phyloP scores from a whole-genome alignment of 441 rosid species.

The Eutrema salsugineum region DNA sequence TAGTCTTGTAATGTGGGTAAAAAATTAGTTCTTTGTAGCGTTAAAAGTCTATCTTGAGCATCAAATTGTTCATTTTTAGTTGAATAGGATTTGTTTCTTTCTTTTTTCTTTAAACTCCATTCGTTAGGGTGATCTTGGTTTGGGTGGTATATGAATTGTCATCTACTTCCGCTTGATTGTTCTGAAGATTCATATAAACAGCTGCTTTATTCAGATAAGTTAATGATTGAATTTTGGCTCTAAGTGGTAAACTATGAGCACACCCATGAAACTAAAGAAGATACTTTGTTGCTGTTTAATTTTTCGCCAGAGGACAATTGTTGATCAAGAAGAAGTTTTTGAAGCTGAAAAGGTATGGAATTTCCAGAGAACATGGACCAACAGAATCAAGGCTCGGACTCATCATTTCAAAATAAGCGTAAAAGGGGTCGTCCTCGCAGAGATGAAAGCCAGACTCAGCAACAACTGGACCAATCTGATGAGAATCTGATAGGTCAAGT shows the following conservation, averaged over 20 bases:
- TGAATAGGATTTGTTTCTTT: background rate
- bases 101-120: background rate
- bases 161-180: background rate
- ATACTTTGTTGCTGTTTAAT: background rate
- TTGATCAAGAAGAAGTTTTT: slow-evolving; percentile 14
- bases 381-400: slow-evolving; percentile 36
- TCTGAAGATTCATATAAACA: background rate
- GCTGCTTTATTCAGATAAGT: background rate
- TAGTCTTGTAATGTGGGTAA: background rate
- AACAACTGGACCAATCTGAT: slow-evolving; percentile 35
- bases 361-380: slow-evolving; percentile 39
- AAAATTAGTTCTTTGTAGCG: background rate
- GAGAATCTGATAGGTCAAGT: slow-evolving; percentile 59
- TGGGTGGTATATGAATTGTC: background rate
- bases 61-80: background rate
- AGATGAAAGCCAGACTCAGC: slow-evolving; percentile 42
- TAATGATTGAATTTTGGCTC: background rate
- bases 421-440: slow-evolving; percentile 80
- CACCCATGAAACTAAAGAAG: background rate
- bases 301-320: background rate
- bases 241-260: background rate
- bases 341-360: background rate
- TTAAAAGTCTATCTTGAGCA: background rate
- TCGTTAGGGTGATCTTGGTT: background rate
- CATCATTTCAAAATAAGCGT: slow-evolving; percentile 46